Evolutionary conservation across 1,284 basidiomycete species (phyloP), one percentile per base, ranked within the genome.

Genomic region (Sporisorium reilianum): DNA sequence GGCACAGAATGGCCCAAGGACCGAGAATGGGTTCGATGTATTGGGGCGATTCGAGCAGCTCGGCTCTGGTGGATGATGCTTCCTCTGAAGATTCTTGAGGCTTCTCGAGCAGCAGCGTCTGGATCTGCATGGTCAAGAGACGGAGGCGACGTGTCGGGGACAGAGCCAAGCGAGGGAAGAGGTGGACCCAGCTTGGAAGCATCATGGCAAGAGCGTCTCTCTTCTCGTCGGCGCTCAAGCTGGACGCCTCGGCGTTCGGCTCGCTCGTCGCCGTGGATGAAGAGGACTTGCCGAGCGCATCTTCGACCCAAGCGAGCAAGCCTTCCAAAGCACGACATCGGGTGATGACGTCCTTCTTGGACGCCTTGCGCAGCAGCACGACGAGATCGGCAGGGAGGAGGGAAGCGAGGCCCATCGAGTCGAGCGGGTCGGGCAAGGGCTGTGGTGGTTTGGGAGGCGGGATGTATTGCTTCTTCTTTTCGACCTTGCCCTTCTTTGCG

Each of bases 151-250:
- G 90, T 14, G 91, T 92, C 0, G 93, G 90, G 66, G 95, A 92
- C 20, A 93, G 87, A 46, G 95, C 90, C 11, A 97, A 88, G 0
- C 91, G 88, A 0, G 95, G 91, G 40, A 93, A 87, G 85, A 97
- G 93, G 85, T 97, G 93, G 40, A 95, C 93, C 95, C 95, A 97
- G 64, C 95, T 93, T 7, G 93, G 94, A 45, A 94, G 77, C 86
- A 90, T 90, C 69, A 90, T 88, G 34, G 88, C 87, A 58, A 93
- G 85, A 2, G 88, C 93, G 16, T 70, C 67, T 1, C 53, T 50
- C 41, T 77, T 72, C 55, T 84, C 80, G 16, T 74, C 71, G 3
- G 54, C 45, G 12, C 22, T 49, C 26, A 75, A 55, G 14, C 22
- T 48, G 28, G 60, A 69, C 10, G 61, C n/a, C 11, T 71, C 70